Conservation (phyloP, 1,139 yeast species). For the Scheffersomyces illinoinensis region DNA sequence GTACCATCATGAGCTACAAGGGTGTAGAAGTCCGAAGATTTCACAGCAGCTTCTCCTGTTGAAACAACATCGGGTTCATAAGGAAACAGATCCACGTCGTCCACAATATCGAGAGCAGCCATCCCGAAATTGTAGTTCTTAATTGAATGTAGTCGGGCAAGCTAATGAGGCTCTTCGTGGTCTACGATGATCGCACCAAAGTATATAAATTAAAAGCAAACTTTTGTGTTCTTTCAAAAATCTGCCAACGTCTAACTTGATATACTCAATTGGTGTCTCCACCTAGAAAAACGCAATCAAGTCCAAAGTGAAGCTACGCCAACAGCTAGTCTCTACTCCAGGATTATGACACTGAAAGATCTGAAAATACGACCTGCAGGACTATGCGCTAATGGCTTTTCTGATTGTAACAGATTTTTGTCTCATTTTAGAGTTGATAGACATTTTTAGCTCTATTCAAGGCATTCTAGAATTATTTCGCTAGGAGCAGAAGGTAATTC, state of each 20-base stretch:
- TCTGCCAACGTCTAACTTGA: neutral
- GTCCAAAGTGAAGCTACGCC: neutral
- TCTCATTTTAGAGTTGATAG: neutral
- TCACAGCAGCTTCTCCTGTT: neutral
- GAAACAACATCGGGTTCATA: constrained; percentile 17
- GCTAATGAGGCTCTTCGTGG: too few relatives aligned
- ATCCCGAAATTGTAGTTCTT: neutral
- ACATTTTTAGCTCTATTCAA: neutral
- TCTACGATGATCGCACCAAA: neutral
- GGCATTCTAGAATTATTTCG: neutral
- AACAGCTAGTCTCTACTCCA: neutral
- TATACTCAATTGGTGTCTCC: neutral
- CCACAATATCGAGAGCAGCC: constrained; percentile 18
- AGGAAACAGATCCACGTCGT: constrained; percentile 53
- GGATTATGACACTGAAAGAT: neutral
- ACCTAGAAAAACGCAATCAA: neutral
- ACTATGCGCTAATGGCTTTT: neutral
- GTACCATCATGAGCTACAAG: constrained; percentile 54
- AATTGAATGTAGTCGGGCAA: neutral
- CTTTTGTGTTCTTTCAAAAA: neutral
- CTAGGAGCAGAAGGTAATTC: neutral
- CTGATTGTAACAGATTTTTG: neutral
- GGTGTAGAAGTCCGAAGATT: constrained; percentile 22
- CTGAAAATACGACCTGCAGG: neutral
- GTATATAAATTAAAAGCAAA: neutral